Base-by-base conservation (phyloP, 441 rosid species). In the Metrosideros polymorpha region DNA sequence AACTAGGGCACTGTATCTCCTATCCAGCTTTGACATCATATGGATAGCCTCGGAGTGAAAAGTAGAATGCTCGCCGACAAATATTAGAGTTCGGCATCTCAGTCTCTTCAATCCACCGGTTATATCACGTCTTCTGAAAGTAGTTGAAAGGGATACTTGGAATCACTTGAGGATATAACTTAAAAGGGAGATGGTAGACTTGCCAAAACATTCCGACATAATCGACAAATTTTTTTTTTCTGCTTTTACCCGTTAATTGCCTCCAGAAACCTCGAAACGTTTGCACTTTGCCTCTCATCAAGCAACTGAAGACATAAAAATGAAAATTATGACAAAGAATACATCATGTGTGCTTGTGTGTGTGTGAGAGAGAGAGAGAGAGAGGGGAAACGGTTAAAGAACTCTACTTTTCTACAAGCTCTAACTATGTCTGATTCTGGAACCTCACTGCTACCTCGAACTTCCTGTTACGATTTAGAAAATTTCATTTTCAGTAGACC, bases 361-460 rank as follows among this genome's bases (percentile, higher is more conserved):
- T 2, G 45, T 9, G 75, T 7, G 75, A 32, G 79, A 66, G 83
- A 56, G 79, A 56, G 84, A 59, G 84, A 55, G 61, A 59, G 59
- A 83, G 85, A 54, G 18, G 79, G 32, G n/a, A 84, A 86, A 82
- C n/a, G 86, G 52, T 50, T 53, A 43, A 84, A 55, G 56, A 91
- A 95, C 88, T 86, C 87, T 87, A 97, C 99, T 92, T 94, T 92
- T 94, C 94, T 90, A 94, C 99, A 96, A 76, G 95, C 91, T 88
- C 91, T 95, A 86, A 95, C 99, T 82, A 94, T 91, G 90, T 95
- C 96, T 2, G 97, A 96, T 87, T 97, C 99, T 13, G 96, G 96
- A 76, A 95, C 91, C 90, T 93, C 95, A 90, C 89, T 92, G 90
- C 89, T 90, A 61, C 98, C 99, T 86, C 97, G 98, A 87, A 93